phyloP scores from a whole-genome alignment of 2,329 filamentous ascomycete genomes.

The Exophiala calicioides region DNA sequence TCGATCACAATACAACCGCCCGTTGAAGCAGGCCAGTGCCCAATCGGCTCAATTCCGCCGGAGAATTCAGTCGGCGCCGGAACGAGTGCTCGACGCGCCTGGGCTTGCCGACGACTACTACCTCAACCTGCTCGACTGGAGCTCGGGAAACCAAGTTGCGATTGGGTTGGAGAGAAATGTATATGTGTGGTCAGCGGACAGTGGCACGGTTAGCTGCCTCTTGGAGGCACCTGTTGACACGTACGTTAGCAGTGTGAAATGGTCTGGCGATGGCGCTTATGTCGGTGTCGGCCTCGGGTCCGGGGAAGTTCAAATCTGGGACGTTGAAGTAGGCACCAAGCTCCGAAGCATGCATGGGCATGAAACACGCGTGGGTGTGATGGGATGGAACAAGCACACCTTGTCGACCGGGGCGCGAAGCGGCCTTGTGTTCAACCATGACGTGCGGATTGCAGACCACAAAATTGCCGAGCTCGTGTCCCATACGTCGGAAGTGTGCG shows the following conservation, averaged over 20 bases:
- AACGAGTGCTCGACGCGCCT: slow-evolving; percentile 93
- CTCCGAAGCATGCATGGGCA: slow-evolving; percentile 98
- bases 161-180: slow-evolving; percentile 96
- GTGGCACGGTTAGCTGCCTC: slow-evolving; percentile 83
- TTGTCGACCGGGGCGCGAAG: slow-evolving; percentile 93
- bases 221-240: slow-evolving; percentile 87
- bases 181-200: slow-evolving; percentile 97
- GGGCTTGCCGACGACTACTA: slow-evolving; percentile 98
- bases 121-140: slow-evolving; percentile 98
- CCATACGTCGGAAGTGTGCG: slow-evolving; percentile 96
- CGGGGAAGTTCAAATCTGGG: slow-evolving; percentile 91
- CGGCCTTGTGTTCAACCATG: slow-evolving; percentile 89
- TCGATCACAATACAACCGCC: slow-evolving; percentile 95
- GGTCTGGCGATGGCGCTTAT: slow-evolving; percentile 96
- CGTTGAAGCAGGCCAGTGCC: slow-evolving; percentile 74
- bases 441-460: slow-evolving; percentile 95
- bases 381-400: slow-evolving; percentile 99
- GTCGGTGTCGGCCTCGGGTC: slow-evolving; percentile 92
- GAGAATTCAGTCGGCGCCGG: slow-evolving; percentile 89
- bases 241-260: slow-evolving; percentile 97
- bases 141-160: slow-evolving; percentile 93
- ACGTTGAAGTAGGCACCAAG: slow-evolving; percentile 78
- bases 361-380: slow-evolving; percentile 92
- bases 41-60: slow-evolving; percentile 83
- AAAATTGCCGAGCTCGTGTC: slow-evolving; percentile 96